A percentile compares a stretch with the other conserved stretches of the same genome.
Conservation (phyloP, 1,284 basidiomycete genomes). For the Boletus albobrunnescens region DNA sequence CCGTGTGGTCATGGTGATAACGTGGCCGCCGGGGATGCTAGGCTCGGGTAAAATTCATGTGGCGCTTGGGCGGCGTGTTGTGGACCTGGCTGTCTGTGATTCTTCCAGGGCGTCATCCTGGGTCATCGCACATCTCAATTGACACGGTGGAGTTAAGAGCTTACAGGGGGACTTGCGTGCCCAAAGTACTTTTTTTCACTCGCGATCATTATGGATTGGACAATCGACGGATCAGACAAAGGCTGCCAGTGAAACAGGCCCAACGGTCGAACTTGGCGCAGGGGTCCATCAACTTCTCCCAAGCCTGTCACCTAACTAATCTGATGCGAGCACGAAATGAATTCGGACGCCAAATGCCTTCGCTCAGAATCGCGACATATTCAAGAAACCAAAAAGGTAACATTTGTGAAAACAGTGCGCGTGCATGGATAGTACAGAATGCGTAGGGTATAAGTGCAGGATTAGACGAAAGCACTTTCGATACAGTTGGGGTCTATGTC, state of each 20-base stretch:
- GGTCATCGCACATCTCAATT: background rate
- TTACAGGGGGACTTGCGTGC: background rate
- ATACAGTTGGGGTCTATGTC: slow-evolving; percentile 16
- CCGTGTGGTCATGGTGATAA: slow-evolving; percentile 9
- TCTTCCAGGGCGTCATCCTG: background rate
- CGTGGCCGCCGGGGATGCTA: background rate
- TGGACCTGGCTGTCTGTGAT: too few species aligned
- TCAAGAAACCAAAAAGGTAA: slow-evolving; percentile 11
- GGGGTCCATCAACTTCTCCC: background rate
- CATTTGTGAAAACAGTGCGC: slow-evolving; percentile 4
- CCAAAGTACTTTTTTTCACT: background rate
- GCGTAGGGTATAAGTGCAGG: slow-evolving; percentile 21
- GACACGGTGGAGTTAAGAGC: slow-evolving; percentile 7
- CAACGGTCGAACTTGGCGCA: background rate
- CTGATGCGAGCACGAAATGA: too few species aligned
- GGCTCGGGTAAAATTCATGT: slow-evolving; percentile 6
- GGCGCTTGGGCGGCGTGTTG: slow-evolving; percentile 5
- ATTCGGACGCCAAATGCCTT: too few species aligned
- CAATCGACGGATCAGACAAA: background rate
- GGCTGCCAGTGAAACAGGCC: slow-evolving; percentile 1
- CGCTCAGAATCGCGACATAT: background rate
- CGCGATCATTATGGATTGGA: background rate
- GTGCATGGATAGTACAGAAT: slow-evolving; percentile 21
- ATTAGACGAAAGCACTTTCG: slow-evolving; percentile 14
- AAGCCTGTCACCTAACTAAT: background rate